Percentiles rank a stretch among this genome's conserved stretches.
Evolutionary conservation across 495 filamentous ascomycete species (phyloP).

Genomic region (Tuber aestivum): DNA sequence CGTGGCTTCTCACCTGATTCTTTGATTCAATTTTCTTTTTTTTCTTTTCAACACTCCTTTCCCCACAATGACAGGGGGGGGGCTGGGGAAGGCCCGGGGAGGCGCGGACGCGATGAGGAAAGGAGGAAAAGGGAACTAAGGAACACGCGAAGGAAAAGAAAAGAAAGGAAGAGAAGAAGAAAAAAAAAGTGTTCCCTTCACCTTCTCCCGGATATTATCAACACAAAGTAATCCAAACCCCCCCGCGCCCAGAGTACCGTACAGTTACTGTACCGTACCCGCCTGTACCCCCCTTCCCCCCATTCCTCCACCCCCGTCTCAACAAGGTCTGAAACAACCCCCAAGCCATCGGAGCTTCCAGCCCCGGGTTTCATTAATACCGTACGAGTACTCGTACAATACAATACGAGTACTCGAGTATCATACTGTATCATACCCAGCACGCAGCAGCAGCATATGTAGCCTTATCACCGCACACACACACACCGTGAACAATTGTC

Average conservation of each 20-base stretch:
- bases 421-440: too few relatives aligned
- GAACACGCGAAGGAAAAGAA: neutral
- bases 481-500: neutral
- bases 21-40: neutral
- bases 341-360: neutral
- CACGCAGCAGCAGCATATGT: too few relatives aligned
- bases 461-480: neutral
- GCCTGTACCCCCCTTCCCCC: neutral
- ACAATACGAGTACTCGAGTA: too few relatives aligned
- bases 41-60: neutral
- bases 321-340: neutral
- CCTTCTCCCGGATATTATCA: neutral
- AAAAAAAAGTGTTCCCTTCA: too few relatives aligned
- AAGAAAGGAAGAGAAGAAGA: neutral
- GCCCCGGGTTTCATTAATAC: neutral
- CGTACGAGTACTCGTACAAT: neutral
- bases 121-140: neutral
- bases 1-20: neutral
- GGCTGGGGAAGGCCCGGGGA: neutral
- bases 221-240: too few relatives aligned
- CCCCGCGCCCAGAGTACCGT: too few relatives aligned
- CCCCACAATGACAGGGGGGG: constrained; percentile 3
- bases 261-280: too few relatives aligned
- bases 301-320: neutral
- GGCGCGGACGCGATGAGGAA: neutral